Conservation (phyloP, 176 grass and related monocot genomes). For the Phragmites australis region DNA sequence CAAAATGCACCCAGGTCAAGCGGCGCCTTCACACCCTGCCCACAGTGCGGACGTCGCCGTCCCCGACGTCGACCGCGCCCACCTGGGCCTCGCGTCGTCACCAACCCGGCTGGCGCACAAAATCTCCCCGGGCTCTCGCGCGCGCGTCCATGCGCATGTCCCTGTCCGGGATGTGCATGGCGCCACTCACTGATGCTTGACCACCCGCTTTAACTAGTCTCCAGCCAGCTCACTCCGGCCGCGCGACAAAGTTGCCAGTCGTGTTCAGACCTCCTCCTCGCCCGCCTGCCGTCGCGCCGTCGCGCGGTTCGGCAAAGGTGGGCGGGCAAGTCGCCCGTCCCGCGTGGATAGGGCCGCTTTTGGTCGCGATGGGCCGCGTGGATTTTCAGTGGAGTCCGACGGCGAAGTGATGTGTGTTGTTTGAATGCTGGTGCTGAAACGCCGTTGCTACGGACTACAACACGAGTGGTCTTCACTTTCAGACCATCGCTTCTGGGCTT, state of each 20-base stretch:
- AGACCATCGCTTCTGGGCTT: no score
- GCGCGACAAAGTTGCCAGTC: constrained; percentile 25
- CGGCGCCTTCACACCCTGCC: constrained; percentile 25
- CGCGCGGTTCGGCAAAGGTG: not conserved
- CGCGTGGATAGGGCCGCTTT: not conserved
- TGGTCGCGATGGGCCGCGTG: constrained; percentile 5
- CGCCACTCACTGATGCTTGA: not conserved
- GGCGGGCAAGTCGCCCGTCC: not conserved
- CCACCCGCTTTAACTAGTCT: not conserved
- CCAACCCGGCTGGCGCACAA: constrained; percentile 18
- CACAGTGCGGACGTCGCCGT: not conserved
- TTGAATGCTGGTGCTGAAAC: not conserved
- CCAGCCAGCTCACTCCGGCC: not conserved
- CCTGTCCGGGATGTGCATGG: not conserved
- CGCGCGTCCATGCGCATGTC: not conserved
- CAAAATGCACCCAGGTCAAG: constrained; percentile 16
- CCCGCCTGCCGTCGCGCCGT: not conserved
- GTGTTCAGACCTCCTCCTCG: not conserved
- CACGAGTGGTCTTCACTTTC: no score
- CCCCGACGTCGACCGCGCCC: not conserved
- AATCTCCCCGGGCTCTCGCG: not conserved
- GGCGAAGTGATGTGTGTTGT: constrained; percentile 12
- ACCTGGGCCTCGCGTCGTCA: not conserved
- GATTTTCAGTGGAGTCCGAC: constrained; percentile 11
- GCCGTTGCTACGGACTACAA: not conserved